A percentile compares a stretch with the other conserved stretches of the same genome.
These are phyloP conservation scores for Aspergillus bertholletiae DNA, from an alignment of 495 filamentous ascomycete species.

Conservation along the genomic window DNA sequence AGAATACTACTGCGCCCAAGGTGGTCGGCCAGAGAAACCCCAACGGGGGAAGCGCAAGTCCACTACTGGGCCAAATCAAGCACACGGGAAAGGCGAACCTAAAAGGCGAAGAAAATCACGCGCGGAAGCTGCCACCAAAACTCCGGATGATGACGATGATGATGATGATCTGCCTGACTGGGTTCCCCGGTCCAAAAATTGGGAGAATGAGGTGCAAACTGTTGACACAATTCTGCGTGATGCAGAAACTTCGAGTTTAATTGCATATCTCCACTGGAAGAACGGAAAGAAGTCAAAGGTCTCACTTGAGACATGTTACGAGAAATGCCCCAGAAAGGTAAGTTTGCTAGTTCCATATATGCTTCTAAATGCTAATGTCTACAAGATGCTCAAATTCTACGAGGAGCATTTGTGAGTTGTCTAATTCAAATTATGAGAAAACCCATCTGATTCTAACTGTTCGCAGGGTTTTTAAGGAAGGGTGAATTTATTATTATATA, in stretches of 20 bases:
- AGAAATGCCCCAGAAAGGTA: conserved; percentile 37
- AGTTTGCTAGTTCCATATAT: neutral
- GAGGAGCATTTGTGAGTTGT: conserved; percentile 42
- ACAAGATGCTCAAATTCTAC: conserved; percentile 46
- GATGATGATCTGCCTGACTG: conserved; percentile 27
- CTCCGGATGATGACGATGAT: conserved; percentile 7
- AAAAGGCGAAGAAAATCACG: conserved; percentile 21
- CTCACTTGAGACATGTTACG: conserved; percentile 35
- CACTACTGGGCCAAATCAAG: conserved; percentile 26
- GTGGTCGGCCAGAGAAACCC: conserved; percentile 47
- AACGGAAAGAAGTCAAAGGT: conserved; percentile 43
- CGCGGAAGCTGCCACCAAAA: conserved; percentile 17
- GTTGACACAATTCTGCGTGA: conserved; percentile 58
- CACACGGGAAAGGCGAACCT: conserved; percentile 15
- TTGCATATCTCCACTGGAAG: conserved; percentile 56
- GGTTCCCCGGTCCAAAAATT: conserved; percentile 49
- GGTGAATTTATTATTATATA: conserved; percentile 3
- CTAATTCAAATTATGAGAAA: neutral
- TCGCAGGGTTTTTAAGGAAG: conserved; percentile 37
- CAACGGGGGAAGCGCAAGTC: conserved; percentile 39
- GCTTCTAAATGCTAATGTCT: conserved; percentile 11
- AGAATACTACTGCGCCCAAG: conserved; percentile 53
- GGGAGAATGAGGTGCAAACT: conserved; percentile 52
- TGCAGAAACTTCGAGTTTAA: conserved; percentile 29
- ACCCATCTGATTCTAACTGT: conserved; percentile 16